Base-by-base conservation (phyloP, 306 rosid genomes). In the Rubus parviflorus region DNA sequence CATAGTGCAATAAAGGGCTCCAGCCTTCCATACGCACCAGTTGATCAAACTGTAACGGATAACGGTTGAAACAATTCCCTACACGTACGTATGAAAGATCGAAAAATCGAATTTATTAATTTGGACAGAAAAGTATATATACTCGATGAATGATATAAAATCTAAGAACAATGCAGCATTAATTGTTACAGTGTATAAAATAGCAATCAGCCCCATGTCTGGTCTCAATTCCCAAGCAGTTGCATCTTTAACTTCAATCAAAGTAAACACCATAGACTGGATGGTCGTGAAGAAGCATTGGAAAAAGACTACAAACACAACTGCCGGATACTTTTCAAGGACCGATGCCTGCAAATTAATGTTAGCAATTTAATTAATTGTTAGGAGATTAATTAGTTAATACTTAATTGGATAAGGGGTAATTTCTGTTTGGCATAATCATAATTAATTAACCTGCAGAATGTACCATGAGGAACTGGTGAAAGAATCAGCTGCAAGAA, bases 1-100 rank as follows among this genome's bases (percentile, higher is more conserved):
- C 87, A 89, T 85, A 14, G 88, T 53, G 77, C 86, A 85, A 41
- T 77, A 86, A 2, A 83, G 69, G 23, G 89, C 85, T 69, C 88
- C 93, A 13, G 86, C 77, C 60, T 38, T 85, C 53, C 65, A 68
- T 56, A 89, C 71, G 45, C 85, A 83, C 86, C 89, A 85, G 1
- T 78, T 57, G 38, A 30, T 23, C 30, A 85, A 13, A 9, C 23
- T 35, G 73, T 30, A 57, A 2, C 81, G 81, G 8, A 87, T 17
- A 62, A 62, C 61, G 17, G 14, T 81, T 23, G 82, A 75, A 77
- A 52, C 75, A 62, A 81, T 68, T 79, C 83, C 90, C 89, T 86
- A 15, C 35, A 30, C 35, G 35, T 30, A 30, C 35, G 2, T 72
- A 75, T 30, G 2, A 16, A 42, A 6, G 16, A 0, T 30, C 35